Conservation (phyloP, 2,329 filamentous ascomycete genomes). For the Clarireedia sp. region DNA sequence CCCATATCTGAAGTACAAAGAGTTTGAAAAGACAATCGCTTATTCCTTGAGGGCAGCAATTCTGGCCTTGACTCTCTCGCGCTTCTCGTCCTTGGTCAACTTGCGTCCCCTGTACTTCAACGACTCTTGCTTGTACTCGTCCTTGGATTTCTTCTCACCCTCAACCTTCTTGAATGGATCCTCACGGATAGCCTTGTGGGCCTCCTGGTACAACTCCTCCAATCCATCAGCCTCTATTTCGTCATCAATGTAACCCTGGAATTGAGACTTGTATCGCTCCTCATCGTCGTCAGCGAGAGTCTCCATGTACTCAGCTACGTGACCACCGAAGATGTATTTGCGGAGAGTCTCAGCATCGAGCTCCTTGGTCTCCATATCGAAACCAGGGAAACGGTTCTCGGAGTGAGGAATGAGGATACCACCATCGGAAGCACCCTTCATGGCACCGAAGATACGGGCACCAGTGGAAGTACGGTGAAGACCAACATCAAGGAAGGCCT, state of each 20-base stretch:
- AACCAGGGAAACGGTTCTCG: constrained; percentile 99
- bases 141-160: constrained; percentile 87
- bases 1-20: constrained; percentile 13
- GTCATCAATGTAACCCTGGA: constrained; percentile 95
- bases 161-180: constrained; percentile 94
- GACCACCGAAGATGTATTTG: constrained; percentile 98
- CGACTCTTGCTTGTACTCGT: constrained; percentile 91
- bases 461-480: constrained; percentile 94
- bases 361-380: constrained; percentile 95
- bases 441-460: constrained; percentile 97
- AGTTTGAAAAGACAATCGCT: constrained; percentile 13
- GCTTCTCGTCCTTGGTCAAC: constrained; percentile 76
- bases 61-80: constrained; percentile 77
- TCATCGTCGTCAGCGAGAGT: constrained; percentile 98
- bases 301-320: constrained; percentile 99
- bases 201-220: constrained; percentile 93
- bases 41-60: constrained; percentile 68
- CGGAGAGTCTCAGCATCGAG: constrained; percentile 93
- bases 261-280: constrained; percentile 98
- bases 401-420: constrained; percentile 96
- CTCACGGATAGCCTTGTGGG: constrained; percentile 93
- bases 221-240: constrained; percentile 93
- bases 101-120: constrained; percentile 77
- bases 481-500: constrained; percentile 97
- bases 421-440: constrained; percentile 99